phyloP scores from a whole-genome alignment of 139 green algal species.

The Diplosphaera chodatii region DNA sequence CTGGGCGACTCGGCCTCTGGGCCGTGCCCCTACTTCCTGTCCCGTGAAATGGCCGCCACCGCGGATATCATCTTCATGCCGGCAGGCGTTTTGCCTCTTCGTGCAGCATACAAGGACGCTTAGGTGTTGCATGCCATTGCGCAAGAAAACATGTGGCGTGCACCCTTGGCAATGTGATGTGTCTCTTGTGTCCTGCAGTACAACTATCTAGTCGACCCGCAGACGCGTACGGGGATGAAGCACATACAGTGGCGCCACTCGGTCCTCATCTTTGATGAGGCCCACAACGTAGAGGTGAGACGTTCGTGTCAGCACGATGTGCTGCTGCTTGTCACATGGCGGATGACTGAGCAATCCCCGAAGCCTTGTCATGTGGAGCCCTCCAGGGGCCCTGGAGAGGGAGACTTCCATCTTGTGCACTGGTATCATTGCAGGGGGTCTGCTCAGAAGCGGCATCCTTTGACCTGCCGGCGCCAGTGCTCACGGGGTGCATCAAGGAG shows the following conservation, averaged over 20 bases:
- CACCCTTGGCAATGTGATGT: too few relatives aligned
- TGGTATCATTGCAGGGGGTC: slow-evolving; percentile 37
- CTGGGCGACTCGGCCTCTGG: not conserved
- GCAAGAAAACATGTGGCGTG: too few relatives aligned
- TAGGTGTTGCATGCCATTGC: too few relatives aligned
- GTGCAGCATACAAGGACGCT: too few relatives aligned
- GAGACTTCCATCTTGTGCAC: too few relatives aligned
- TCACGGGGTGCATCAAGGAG: slow-evolving; percentile 57
- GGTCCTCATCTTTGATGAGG: slow-evolving; percentile 94
- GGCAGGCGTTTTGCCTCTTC: not conserved
- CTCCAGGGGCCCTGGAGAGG: not conserved
- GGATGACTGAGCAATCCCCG: too few relatives aligned
- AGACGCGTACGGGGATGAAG: slow-evolving; percentile 48
- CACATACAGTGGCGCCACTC: slow-evolving; percentile 60
- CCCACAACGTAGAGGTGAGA: slow-evolving; percentile 86
- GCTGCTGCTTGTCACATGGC: too few relatives aligned
- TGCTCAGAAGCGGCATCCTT: slow-evolving; percentile 82
- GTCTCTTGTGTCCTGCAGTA: slow-evolving; percentile 37
- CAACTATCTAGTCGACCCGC: slow-evolving; percentile 79
- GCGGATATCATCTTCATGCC: slow-evolving; percentile 92
- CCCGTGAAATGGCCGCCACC: slow-evolving; percentile 44
- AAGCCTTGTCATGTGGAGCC: too few relatives aligned
- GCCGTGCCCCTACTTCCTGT: slow-evolving; percentile 77
- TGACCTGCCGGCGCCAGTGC: slow-evolving; percentile 60
- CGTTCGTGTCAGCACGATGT: too few relatives aligned